Percentiles rank a stretch among this genome's conserved stretches.
phyloP scores from a whole-genome alignment of 2,329 filamentous ascomycete genomes.

The Chaetomiaceae sp. region DNA sequence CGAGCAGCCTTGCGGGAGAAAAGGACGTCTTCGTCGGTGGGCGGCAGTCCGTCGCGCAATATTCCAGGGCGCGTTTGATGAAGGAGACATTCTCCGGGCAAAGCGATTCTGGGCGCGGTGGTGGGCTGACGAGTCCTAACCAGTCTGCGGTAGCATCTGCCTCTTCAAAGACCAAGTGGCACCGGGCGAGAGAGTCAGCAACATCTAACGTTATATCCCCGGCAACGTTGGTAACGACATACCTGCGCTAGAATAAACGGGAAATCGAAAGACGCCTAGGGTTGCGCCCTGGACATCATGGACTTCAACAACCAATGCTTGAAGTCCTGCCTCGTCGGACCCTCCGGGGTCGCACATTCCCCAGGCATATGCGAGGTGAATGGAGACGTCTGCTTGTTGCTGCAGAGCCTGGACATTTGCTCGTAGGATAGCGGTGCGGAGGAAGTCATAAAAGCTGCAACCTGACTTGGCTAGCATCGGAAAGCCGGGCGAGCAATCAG shows the following conservation, averaged over 20 bases:
- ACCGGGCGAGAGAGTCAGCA: not conserved
- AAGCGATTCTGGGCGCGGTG: not conserved
- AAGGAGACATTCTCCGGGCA: not conserved
- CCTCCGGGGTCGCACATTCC: not conserved
- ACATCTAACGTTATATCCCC: not conserved
- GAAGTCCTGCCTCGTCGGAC: not conserved
- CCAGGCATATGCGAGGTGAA: not conserved
- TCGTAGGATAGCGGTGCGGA: not conserved
- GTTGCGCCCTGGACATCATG: not conserved
- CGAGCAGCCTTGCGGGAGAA: not conserved
- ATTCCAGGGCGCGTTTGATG: not conserved
- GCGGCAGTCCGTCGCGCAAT: not conserved
- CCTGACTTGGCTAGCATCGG: not conserved
- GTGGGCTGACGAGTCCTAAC: not conserved
- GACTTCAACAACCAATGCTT: not conserved
- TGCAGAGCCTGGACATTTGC: not conserved
- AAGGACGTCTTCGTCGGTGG: not conserved
- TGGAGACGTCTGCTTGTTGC: not conserved
- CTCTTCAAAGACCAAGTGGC: not conserved
- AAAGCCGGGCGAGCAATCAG: not conserved
- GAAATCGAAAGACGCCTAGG: not conserved
- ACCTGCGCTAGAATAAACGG: not conserved
- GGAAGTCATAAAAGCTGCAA: not conserved
- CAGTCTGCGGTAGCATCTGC: not conserved
- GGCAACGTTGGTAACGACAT: not conserved